A percentile compares a stretch with the other conserved stretches of the same genome.
These are phyloP conservation scores for Chlorella sp. DNA, from an alignment of 139 green algal species.

Conservation along the genomic window DNA sequence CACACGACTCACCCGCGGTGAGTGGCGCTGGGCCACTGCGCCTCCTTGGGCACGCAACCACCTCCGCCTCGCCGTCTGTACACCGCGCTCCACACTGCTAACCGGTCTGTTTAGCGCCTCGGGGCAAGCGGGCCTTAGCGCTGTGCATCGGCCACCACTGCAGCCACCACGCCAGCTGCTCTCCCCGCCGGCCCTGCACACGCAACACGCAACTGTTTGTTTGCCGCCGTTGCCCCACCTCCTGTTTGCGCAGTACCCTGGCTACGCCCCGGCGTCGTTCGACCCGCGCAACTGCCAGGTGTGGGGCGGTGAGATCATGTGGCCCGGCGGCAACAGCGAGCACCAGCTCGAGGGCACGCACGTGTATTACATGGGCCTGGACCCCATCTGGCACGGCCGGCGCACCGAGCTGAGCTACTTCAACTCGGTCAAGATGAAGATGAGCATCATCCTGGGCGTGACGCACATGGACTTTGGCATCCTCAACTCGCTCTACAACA, in stretches of 20 bases:
- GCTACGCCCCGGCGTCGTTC: neutral
- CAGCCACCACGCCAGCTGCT: too few relatives aligned
- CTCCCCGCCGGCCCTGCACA: too few relatives aligned
- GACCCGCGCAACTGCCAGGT: conserved; percentile 24
- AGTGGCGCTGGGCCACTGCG: too few relatives aligned
- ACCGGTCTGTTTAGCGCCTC: too few relatives aligned
- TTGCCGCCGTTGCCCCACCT: too few relatives aligned
- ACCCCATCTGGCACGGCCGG: conserved; percentile 89
- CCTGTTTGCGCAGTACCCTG: neutral
- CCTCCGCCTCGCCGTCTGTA: too few relatives aligned
- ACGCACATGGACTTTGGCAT: conserved; percentile 93
- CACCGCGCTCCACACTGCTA: too few relatives aligned
- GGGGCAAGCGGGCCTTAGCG: too few relatives aligned
- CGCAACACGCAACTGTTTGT: too few relatives aligned
- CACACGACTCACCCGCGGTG: neutral
- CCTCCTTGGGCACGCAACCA: too few relatives aligned
- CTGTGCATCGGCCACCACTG: too few relatives aligned
- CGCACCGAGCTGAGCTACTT: conserved; percentile 87
- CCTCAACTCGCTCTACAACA: conserved; percentile 83
- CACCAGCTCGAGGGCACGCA: neutral
- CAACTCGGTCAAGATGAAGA: conserved; percentile 98
- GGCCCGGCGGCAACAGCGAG: neutral
- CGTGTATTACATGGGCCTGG: conserved; percentile 80
- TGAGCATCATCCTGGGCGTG: conserved; percentile 87
- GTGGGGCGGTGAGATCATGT: conserved; percentile 10